Evolutionary conservation across 2,329 filamentous ascomycete species (phyloP), one percentile per base, ranked within the genome.

Genomic region (Colletotrichum salicis): DNA sequence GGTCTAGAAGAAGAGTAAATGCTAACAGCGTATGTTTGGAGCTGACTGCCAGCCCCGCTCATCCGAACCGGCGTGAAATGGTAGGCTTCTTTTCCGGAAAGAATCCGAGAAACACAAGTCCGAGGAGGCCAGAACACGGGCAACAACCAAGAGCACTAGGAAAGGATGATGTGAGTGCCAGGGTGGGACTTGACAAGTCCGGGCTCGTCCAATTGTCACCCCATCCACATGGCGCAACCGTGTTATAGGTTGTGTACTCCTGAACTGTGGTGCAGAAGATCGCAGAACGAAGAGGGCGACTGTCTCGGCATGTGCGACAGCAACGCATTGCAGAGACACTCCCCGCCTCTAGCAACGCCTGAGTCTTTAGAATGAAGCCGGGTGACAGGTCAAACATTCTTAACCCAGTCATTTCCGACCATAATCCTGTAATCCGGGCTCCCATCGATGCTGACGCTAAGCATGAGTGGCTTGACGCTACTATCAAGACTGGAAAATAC

Each of bases 91-190:
- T 72, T 70, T 70, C 70, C 65, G 70, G 54, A 1, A 1, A 12
- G 10, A 55, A 58, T 56, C 70, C 70, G 70, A 8, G 35, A 5
- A 10, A 10, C 2, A 0, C 6, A 51, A 64, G 27, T 72, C 70
- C 70, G 70, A 55, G 45, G 5, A n/a, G 10, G n/a, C 33, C 27
- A 29, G 7, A 24, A 27, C 19, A 19, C 8, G 3, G 12, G 33
- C 4, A 37, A 51, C 15, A 29, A 13, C n/a, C 13, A 37, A 3
- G 33, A 6, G 31, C 27, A 7, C 2, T 29, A 31, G 52, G 27
- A 7, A 10, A 8, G 19, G 4, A 27, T 41, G 6, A 19, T 41
- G 13, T 31, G 27, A 48, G 35, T 10, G n/a, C n/a, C 22, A 54
- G 51, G 51, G 13, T 54, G 11, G 6, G n/a, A 22, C 12, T n/a